Conservation (phyloP, 345 rosid genomes). For the Excoecaria agallocha region DNA sequence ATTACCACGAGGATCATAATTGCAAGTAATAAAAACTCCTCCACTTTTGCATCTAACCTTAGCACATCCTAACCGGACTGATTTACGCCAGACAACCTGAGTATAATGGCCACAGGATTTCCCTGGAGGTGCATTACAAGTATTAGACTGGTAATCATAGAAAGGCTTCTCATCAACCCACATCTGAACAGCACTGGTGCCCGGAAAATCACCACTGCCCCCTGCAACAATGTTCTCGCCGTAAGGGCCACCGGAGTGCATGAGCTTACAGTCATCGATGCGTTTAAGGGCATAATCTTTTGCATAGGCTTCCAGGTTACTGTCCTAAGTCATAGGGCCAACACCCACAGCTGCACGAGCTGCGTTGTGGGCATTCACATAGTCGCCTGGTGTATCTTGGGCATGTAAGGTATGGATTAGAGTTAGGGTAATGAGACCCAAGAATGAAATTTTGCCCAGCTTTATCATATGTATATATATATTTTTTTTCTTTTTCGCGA, state of each 20-base stretch:
- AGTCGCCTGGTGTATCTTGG: conserved; percentile 21
- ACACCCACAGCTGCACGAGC: conserved; percentile 18
- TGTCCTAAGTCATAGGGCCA: conserved; percentile 15
- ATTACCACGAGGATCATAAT: conserved; percentile 35
- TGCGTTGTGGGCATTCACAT: conserved; percentile 19
- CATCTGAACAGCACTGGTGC: conserved; percentile 15
- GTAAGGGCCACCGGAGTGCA: conserved; percentile 22
- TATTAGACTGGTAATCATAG: conserved; percentile 20
- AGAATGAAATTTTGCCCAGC: not conserved
- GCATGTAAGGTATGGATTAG: conserved; percentile 9
- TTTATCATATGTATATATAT: too few species aligned
- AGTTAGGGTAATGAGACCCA: conserved; percentile 5
- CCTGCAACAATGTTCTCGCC: conserved; percentile 21
- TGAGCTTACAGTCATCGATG: conserved; percentile 3
- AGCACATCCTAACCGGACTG: conserved; percentile 22
- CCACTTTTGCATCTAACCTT: conserved; percentile 27
- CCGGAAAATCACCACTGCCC: conserved; percentile 8
- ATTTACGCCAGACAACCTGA: conserved; percentile 31
- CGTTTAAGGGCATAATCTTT: conserved; percentile 5
- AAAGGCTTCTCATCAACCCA: conserved; percentile 20
- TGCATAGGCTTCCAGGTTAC: conserved; percentile 14
- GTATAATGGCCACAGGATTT: conserved; percentile 36
- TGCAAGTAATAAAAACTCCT: conserved; percentile 28
- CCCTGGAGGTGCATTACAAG: conserved; percentile 12
- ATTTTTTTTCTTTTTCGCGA: not conserved